A percentile compares a stretch with the other conserved stretches of the same genome.
Evolutionary conservation across 257 asterid species (phyloP).

Genomic region (Solanum dulcamara): DNA sequence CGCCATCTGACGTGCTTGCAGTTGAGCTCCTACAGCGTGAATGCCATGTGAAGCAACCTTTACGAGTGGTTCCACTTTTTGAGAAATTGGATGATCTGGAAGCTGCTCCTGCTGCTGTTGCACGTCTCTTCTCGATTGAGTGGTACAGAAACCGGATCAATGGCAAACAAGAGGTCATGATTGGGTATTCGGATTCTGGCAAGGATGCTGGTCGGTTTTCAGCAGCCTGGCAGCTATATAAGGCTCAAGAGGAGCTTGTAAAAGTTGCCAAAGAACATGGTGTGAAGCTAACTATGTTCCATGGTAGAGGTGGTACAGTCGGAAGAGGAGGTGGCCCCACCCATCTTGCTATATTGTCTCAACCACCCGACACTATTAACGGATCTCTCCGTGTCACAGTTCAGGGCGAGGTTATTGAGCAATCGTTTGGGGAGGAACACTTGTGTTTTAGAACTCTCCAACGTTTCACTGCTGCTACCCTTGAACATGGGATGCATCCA

Average conservation of each 20-base stretch:
- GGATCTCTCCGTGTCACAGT: conserved; percentile 48
- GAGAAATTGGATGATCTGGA: conserved; percentile 40
- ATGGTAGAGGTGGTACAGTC: conserved; percentile 53
- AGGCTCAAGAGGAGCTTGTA: conserved; percentile 50
- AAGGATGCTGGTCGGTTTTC: conserved; percentile 51
- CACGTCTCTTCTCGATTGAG: conserved; percentile 40
- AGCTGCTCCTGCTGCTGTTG: conserved; percentile 47
- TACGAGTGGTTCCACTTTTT: conserved; percentile 47
- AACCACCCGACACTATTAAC: conserved; percentile 44
- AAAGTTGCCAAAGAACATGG: conserved; percentile 38
- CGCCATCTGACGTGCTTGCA: conserved; percentile 41
- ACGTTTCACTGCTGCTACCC: conserved; percentile 42
- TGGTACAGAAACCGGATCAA: conserved; percentile 41
- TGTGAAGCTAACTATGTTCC: conserved; percentile 47
- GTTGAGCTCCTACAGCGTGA: conserved; percentile 48
- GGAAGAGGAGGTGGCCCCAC: conserved; percentile 61
- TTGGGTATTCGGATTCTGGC: conserved; percentile 52
- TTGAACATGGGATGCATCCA: conserved; percentile 44
- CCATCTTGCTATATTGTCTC: conserved; percentile 52
- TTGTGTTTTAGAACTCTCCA: conserved; percentile 45
- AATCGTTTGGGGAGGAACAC: conserved; percentile 43
- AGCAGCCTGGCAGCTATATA: conserved; percentile 50
- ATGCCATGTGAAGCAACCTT: conserved; percentile 31
- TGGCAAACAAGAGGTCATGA: conserved; percentile 50
- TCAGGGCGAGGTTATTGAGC: conserved; percentile 52